A percentile compares a stretch with the other conserved stretches of the same genome.
Conservation (phyloP, 2,329 filamentous ascomycete species). For the Epichloe festucae region DNA sequence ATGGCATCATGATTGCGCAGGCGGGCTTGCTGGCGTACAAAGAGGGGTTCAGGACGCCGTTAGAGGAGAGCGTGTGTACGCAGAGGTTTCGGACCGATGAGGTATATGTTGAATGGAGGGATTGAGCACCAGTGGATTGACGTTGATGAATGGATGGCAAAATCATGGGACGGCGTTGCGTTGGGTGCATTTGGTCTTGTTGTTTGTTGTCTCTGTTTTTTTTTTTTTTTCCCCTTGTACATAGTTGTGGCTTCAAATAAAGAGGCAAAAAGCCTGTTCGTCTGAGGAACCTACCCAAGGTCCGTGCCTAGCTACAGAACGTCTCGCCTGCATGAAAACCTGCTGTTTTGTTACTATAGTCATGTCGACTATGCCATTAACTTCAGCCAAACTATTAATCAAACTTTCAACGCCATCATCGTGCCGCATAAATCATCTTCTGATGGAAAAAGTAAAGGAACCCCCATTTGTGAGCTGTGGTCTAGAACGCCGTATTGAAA, state of each 20-base stretch:
- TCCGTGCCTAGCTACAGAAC: no score
- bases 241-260: background rate
- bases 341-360: background rate
- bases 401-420: background rate
- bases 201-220: no score
- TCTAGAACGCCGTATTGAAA: background rate
- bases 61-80: conserved; percentile 76
- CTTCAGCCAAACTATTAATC: background rate
- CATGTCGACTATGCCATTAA: background rate
- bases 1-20: conserved; percentile 99
- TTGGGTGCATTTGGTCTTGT: background rate
- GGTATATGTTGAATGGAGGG: conserved; percentile 67
- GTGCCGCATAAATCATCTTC: background rate
- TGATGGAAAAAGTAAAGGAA: background rate
- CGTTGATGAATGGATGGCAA: background rate
- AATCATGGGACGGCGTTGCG: background rate
- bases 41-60: conserved; percentile 62
- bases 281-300: no score
- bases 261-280: no score
- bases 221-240: background rate
- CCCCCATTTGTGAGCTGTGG: background rate
- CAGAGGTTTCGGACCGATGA: conserved; percentile 76
- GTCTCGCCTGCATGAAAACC: no score
- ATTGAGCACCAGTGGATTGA: conserved; percentile 23
- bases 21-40: conserved; percentile 77